These are phyloP conservation scores for Cercospora zeae-maydis DNA, from an alignment of 2,329 filamentous ascomycete genomes.

Conservation along the genomic window DNA sequence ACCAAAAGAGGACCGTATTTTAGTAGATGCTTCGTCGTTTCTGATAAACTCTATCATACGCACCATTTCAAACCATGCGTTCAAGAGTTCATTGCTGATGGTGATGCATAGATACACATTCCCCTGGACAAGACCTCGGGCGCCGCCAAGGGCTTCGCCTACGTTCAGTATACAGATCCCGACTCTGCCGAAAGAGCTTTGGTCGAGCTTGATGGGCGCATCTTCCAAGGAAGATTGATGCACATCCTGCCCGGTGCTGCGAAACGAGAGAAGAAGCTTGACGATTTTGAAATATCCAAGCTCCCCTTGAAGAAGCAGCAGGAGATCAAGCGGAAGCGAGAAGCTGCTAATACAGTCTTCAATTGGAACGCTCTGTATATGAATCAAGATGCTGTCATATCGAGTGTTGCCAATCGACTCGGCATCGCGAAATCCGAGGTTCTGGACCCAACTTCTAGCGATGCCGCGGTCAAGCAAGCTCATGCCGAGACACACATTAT, in stretches of 20 bases:
- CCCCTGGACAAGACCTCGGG: slow-evolving; percentile 67
- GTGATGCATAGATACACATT: slow-evolving; percentile 69
- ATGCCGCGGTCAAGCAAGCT: slow-evolving; percentile 93
- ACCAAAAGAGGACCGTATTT: slow-evolving; percentile 86
- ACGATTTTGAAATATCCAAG: slow-evolving; percentile 87
- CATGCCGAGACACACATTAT: slow-evolving; percentile 95
- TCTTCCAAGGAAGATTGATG: slow-evolving; percentile 87
- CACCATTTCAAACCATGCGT: neutral
- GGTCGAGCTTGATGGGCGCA: slow-evolving; percentile 72
- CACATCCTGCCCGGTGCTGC: slow-evolving; percentile 82
- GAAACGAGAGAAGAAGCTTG: slow-evolving; percentile 76
- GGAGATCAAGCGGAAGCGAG: slow-evolving; percentile 77
- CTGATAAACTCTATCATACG: slow-evolving; percentile 41
- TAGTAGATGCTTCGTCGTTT: slow-evolving; percentile 98
- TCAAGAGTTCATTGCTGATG: neutral
- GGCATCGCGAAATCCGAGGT: slow-evolving; percentile 88
- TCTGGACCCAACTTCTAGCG: slow-evolving; percentile 89
- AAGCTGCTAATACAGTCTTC: slow-evolving; percentile 74
- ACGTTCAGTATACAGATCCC: slow-evolving; percentile 72
- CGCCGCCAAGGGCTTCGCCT: slow-evolving; percentile 83
- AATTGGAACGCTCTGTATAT: slow-evolving; percentile 99
- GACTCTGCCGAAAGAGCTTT: slow-evolving; percentile 75
- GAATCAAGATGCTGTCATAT: slow-evolving; percentile 89
- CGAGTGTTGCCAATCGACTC: slow-evolving; percentile 79
- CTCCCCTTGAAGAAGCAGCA: slow-evolving; percentile 92